phyloP scores from a whole-genome alignment of 805 yeast species.

The Kodamaea restingae region DNA sequence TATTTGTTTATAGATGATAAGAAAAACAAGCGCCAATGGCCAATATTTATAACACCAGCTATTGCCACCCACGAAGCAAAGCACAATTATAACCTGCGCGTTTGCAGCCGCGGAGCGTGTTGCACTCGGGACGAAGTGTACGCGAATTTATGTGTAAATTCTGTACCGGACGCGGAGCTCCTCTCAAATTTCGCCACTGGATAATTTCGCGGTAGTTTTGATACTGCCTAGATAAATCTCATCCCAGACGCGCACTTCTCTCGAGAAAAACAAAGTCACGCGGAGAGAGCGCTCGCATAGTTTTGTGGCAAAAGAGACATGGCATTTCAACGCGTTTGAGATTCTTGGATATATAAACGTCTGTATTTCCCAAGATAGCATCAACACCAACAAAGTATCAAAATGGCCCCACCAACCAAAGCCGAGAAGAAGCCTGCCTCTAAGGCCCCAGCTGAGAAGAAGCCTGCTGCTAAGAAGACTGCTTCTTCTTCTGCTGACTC shows the following conservation, averaged over 20 bases:
- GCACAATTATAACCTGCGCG: slow-evolving; percentile 1
- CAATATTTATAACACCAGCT: not conserved
- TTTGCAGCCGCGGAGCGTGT: not conserved
- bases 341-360: slow-evolving; percentile 1
- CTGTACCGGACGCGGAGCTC: slow-evolving; percentile 2
- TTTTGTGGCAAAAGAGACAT: not conserved
- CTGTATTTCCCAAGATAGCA: not conserved
- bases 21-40: not conserved
- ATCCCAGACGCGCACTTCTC: not conserved
- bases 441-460: slow-evolving; percentile 39
- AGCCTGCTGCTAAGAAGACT: slow-evolving; percentile 37
- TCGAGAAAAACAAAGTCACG: not conserved
- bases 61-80: slow-evolving; percentile 2
- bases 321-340: not conserved
- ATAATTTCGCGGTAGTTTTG: not conserved
- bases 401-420: slow-evolving; percentile 30
- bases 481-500: slow-evolving; percentile 28
- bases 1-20: slow-evolving; percentile 11
- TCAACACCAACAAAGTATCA: not conserved
- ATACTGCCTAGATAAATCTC: not conserved
- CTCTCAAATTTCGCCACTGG: not conserved
- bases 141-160: slow-evolving; percentile 1
- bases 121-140: not conserved
- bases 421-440: slow-evolving; percentile 40
- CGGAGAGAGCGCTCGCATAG: not conserved